phyloP scores from a whole-genome alignment of 108 stramenopile species.

The Cyclotella distinguenda region DNA sequence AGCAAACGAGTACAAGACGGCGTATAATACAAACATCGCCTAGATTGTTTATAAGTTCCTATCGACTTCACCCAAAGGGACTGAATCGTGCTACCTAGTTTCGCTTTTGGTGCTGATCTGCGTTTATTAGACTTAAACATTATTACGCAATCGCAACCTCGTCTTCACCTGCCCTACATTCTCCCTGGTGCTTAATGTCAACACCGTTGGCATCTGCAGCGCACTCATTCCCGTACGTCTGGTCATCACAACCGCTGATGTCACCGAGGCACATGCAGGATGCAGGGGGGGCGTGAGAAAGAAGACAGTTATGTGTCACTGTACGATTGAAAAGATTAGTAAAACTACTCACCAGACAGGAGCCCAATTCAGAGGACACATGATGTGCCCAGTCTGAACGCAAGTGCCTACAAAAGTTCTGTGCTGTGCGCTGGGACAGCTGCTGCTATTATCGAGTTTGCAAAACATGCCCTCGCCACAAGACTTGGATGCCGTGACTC shows the following conservation, averaged over 20 bases:
- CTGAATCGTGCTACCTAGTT: too few relatives aligned
- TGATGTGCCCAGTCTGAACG: background rate
- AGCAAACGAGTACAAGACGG: too few relatives aligned
- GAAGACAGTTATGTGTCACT: background rate
- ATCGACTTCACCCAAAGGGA: too few relatives aligned
- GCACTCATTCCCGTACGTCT: slow-evolving; percentile 7
- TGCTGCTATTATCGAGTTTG: slow-evolving; percentile 3
- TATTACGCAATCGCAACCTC: too few relatives aligned
- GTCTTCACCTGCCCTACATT: slow-evolving; percentile 8
- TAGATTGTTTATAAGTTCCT: too few relatives aligned
- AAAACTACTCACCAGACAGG: background rate
- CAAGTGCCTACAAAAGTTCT: slow-evolving; percentile 3
- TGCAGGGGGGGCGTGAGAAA: background rate
- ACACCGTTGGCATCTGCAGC: background rate
- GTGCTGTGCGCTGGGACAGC: background rate
- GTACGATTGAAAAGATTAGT: too few relatives aligned
- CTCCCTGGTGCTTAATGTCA: slow-evolving; percentile 11
- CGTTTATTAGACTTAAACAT: too few relatives aligned
- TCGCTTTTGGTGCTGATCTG: too few relatives aligned
- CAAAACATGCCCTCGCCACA: background rate
- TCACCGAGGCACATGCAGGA: background rate
- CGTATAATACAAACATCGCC: too few relatives aligned
- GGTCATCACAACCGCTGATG: slow-evolving; percentile 12
- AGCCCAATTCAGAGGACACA: background rate
- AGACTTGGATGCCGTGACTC: background rate